A percentile compares a stretch with the other conserved stretches of the same genome.
phyloP scores from a whole-genome alignment of 1,284 basidiomycete genomes.

The Ustilago vetiveriae region DNA sequence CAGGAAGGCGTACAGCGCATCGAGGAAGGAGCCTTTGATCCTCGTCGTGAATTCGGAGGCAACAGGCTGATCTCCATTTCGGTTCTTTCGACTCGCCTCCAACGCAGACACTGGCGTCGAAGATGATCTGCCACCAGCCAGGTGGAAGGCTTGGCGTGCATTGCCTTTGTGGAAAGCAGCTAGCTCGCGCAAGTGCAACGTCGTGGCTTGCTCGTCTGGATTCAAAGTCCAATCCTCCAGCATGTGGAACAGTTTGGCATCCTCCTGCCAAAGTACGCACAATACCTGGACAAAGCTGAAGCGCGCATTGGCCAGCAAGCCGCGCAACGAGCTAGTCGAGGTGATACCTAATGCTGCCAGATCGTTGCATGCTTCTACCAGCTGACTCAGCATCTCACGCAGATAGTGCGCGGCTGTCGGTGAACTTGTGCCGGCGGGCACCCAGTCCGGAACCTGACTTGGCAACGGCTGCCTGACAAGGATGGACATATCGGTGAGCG shows the following conservation, averaged over 20 bases:
- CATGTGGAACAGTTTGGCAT: slow-evolving; percentile 83
- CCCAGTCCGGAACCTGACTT: slow-evolving; percentile 72
- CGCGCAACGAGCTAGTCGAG: slow-evolving; percentile 73
- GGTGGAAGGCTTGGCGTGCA: slow-evolving; percentile 80
- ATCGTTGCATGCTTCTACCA: slow-evolving; percentile 86
- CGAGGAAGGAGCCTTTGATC: slow-evolving; percentile 86
- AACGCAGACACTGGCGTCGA: slow-evolving; percentile 14
- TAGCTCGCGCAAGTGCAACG: slow-evolving; percentile 76
- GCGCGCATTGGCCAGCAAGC: slow-evolving; percentile 80
- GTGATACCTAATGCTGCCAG: slow-evolving; percentile 80
- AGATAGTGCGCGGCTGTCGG: slow-evolving; percentile 85
- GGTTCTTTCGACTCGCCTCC: slow-evolving; percentile 23
- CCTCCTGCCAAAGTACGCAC: slow-evolving; percentile 81
- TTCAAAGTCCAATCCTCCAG: slow-evolving; percentile 86
- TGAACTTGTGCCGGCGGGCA: slow-evolving; percentile 81
- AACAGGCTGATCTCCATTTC: slow-evolving; percentile 26
- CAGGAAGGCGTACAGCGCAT: slow-evolving; percentile 85
- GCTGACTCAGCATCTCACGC: slow-evolving; percentile 80
- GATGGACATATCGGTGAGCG: slow-evolving; percentile 77
- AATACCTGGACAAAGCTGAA: slow-evolving; percentile 90
- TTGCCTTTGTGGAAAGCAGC: slow-evolving; percentile 85
- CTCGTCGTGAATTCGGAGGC: slow-evolving; percentile 69
- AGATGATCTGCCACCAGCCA: slow-evolving; percentile 77
- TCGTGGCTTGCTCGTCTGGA: slow-evolving; percentile 69
- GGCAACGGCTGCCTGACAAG: slow-evolving; percentile 71